Conservation (phyloP, 2,329 filamentous ascomycete genomes). For the Ophiostoma sp. region DNA sequence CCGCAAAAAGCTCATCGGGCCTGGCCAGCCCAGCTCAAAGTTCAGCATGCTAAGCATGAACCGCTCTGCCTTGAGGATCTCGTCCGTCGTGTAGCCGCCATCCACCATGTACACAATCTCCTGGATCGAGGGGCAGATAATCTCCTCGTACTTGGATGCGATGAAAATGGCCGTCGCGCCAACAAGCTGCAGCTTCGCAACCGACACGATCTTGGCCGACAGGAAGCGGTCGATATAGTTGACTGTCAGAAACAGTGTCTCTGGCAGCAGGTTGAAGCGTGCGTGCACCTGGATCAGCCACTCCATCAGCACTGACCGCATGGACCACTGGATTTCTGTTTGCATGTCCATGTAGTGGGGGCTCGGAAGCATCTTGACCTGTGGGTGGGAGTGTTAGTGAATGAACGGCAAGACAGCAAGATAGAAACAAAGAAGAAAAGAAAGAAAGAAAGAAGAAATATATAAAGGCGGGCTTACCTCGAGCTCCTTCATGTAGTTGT, state of each 20-base stretch:
- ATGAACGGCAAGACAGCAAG: too few relatives aligned
- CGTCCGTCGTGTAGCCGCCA: constrained; percentile 77
- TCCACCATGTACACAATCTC: constrained; percentile 99
- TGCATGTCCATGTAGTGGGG: constrained; percentile 95
- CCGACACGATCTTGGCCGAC: constrained; percentile 86
- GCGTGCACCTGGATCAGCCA: constrained; percentile 96
- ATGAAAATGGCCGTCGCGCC: constrained; percentile 94
- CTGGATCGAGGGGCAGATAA: constrained; percentile 89
- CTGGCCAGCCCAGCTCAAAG: constrained; percentile 96
- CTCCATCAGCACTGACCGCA: constrained; percentile 95
- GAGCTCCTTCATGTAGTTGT: constrained; percentile 80
- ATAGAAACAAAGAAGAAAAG: background rate
- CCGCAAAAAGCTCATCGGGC: constrained; percentile 95
- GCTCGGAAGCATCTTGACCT: constrained; percentile 60
- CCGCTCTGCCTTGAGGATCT: constrained; percentile 93
- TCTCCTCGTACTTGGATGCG: constrained; percentile 97
- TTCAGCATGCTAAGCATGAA: constrained; percentile 97
- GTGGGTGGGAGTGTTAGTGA: background rate
- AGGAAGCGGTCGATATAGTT: constrained; percentile 98
- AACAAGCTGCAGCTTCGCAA: constrained; percentile 91
- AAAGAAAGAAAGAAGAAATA: constrained; percentile 42
- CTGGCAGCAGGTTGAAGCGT: constrained; percentile 83
- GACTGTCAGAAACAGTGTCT: constrained; percentile 89
- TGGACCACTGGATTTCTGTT: constrained; percentile 97
- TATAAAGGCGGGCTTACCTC: constrained; percentile 44